Evolutionary conservation across 129 eudicot genomes (phyloP), one percentile per base, ranked within the genome.

Genomic region (Lactuca saligna): DNA sequence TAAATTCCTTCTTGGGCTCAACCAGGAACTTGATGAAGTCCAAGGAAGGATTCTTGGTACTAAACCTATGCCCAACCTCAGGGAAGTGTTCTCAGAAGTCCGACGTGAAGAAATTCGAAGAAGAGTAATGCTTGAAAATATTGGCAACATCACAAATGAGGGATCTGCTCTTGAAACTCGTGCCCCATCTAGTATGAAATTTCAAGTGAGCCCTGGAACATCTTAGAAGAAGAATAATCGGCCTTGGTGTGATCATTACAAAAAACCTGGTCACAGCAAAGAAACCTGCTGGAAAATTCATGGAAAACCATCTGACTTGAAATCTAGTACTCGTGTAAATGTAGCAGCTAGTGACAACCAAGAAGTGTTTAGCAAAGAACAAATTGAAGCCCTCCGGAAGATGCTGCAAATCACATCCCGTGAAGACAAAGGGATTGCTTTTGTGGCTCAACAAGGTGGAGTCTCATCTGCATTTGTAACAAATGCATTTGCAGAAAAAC

Each of bases 1-100:
- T 17, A 64, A 64, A 9, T 63, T 63, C 9, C 33, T 41, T 4
- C 54, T 63, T 41, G 53, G 54, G 29, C 7, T 63, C 25, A 63
- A 39, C 7, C 54, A 11, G 3, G 33, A 39, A 9, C 35, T 63
- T 17, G 54, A 39, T 39, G 68, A 63, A 42, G 68, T 17, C 4
- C 68, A 9, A 7, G 68, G 68, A 11, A 63, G 32, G 17, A 41
- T 39, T 32, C 17, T 63, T 1, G 46, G 46, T 41, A 17, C 34
- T 63, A 63, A 17, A 17, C 35, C 35, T 15, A 9, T 41, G 51
- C 68, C 54, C 10, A 41, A 31, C 29, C 7, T 57, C 14, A 25
- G 16, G 25, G 35, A 57, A 34, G 62, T 12, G 5, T 57, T 57
- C 62, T 57, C 6, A 31, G 39, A 11, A 31, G 68, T 63, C 16